phyloP scores from a whole-genome alignment of 2,329 filamentous ascomycete genomes.

The Colletotrichum paranaense region DNA sequence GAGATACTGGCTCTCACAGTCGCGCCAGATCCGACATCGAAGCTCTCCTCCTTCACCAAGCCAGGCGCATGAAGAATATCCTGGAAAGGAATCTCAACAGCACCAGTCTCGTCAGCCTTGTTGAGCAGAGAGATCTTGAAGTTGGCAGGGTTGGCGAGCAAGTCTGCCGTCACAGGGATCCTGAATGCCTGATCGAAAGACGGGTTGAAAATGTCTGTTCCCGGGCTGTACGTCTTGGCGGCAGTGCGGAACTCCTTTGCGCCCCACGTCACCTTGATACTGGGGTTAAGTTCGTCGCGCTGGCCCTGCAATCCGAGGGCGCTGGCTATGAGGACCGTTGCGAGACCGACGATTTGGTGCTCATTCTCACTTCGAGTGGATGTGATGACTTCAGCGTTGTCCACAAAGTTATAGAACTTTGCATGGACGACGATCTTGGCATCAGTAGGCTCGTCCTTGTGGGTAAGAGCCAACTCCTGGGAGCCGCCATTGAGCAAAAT shows the following conservation, averaged over 20 bases:
- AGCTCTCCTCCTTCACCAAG: conserved; percentile 45
- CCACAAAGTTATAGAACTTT: conserved; percentile 54
- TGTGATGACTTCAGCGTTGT: conserved; percentile 47
- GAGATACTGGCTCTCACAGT: conserved; percentile 49
- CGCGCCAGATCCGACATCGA: conserved; percentile 48
- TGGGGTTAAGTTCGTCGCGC: conserved; percentile 56
- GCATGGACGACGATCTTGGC: conserved; percentile 50
- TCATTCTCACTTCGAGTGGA: conserved; percentile 39
- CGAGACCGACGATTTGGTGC: conserved; percentile 51
- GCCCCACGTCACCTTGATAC: conserved; percentile 56
- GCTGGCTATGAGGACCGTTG: conserved; percentile 55
- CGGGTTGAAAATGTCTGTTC: conserved; percentile 60
- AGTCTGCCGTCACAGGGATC: conserved; percentile 49
- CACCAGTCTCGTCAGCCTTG: conserved; percentile 45
- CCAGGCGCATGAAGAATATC: conserved; percentile 47
- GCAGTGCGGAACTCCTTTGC: conserved; percentile 53
- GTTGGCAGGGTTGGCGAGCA: conserved; percentile 40
- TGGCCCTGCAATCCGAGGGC: conserved; percentile 53
- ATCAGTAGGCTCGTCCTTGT: conserved; percentile 49
- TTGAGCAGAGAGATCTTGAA: conserved; percentile 50
- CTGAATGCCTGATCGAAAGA: conserved; percentile 57
- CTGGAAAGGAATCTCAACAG: conserved; percentile 48
- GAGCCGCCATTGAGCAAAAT: conserved; percentile 54
- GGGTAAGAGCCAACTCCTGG: conserved; percentile 51
- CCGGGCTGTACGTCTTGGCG: conserved; percentile 54